Conservation (phyloP, 2,329 filamentous ascomycete genomes). For the Pseudogymnoascus sp. region DNA sequence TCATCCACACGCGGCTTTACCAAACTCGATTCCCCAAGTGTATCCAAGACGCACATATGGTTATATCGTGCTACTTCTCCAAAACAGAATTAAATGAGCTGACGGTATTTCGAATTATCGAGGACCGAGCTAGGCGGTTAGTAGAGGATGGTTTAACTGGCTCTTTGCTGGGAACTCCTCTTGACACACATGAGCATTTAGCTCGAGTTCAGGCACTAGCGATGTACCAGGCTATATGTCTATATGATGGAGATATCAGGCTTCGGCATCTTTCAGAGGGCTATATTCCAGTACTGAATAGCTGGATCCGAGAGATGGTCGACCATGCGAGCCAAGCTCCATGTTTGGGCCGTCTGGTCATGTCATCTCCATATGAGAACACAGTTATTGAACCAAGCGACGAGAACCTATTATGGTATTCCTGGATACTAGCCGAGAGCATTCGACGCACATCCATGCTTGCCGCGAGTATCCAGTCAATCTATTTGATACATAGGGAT, state of each 20-base stretch:
- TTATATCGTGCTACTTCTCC: constrained; percentile 21
- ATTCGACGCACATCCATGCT: constrained; percentile 27
- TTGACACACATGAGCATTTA: constrained; percentile 14
- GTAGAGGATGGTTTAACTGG: constrained; percentile 2
- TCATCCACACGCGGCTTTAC: constrained; percentile 27
- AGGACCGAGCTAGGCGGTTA: constrained; percentile 17
- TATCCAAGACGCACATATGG: constrained; percentile 26
- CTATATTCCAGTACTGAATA: constrained; percentile 17
- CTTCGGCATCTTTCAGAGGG: constrained; percentile 21
- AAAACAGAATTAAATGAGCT: constrained; percentile 24
- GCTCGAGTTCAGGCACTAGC: constrained; percentile 20
- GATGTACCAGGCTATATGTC: constrained; percentile 24
- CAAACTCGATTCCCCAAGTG: constrained; percentile 20
- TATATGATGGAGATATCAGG: constrained; percentile 25
- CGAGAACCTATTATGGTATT: constrained; percentile 23
- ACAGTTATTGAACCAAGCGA: constrained; percentile 14
- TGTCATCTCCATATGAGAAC: not conserved
- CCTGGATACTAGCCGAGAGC: constrained; percentile 28
- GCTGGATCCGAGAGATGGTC: constrained; percentile 20
- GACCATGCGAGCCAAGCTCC: not conserved
- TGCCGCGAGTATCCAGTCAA: constrained; percentile 17
- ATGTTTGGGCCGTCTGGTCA: constrained; percentile 10
- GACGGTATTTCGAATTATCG: constrained; percentile 22
- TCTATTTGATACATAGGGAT: constrained; percentile 19
- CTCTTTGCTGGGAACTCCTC: not conserved